A percentile compares a stretch with the other conserved stretches of the same genome.
These are phyloP conservation scores for Quercus berberidifolia DNA, from an alignment of 306 rosid genomes.

Conservation along the genomic window DNA sequence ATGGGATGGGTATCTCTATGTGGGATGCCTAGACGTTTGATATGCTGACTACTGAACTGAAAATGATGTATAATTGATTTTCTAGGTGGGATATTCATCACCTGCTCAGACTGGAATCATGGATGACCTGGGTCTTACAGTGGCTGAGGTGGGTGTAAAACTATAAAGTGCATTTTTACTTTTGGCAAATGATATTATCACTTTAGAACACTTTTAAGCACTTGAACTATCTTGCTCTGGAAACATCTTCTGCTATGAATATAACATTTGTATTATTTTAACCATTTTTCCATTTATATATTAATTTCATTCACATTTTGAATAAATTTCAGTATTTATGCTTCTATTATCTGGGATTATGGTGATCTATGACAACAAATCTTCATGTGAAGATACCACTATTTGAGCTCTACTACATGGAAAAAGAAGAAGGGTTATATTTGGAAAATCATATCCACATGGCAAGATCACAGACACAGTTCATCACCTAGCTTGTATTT, in stretches of 20 bases:
- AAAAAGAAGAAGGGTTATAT: no score
- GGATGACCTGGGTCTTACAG: slow-evolving; percentile 56
- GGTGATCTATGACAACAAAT: no score
- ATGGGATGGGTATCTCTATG: neutral
- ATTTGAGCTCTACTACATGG: no score
- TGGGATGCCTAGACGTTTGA: neutral
- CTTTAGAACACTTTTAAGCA: neutral
- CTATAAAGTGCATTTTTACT: neutral
- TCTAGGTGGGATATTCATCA: slow-evolving; percentile 85
- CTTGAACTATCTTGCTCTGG: neutral
- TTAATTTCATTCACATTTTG: neutral
- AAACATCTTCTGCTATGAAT: neutral
- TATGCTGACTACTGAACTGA: neutral
- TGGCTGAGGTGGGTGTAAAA: slow-evolving; percentile 47
- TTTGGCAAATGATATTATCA: neutral
- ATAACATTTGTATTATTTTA: neutral
- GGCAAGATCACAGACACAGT: no score
- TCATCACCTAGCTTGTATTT: no score
- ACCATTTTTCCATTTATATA: neutral
- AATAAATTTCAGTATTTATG: neutral
- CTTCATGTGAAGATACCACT: no score
- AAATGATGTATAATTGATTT: slow-evolving; percentile 8
- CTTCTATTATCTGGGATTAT: neutral
- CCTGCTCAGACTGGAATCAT: slow-evolving; percentile 72
- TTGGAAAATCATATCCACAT: no score